phyloP scores from a whole-genome alignment of 2,329 filamentous ascomycete genomes.

The Decorospora gaudefroyi region DNA sequence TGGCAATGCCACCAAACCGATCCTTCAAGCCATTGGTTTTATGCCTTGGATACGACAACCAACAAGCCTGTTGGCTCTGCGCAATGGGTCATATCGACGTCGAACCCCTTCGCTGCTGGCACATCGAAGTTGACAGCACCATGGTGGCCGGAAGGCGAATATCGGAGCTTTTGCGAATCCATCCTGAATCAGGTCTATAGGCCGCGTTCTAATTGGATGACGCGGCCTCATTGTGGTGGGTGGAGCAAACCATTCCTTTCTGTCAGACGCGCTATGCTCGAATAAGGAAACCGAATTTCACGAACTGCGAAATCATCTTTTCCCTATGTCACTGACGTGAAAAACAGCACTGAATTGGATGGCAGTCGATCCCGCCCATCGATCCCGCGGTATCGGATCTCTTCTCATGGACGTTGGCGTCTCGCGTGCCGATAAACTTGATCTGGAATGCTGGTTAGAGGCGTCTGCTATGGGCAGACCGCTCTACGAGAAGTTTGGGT shows the following conservation, averaged over 20 bases:
- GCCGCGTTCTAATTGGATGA: constrained; percentile 42
- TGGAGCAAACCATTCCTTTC: constrained; percentile 15
- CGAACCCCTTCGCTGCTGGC: constrained; percentile 41
- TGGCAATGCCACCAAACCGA: constrained; percentile 36
- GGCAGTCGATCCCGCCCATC: constrained; percentile 43
- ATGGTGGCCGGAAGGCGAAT: constrained; percentile 45
- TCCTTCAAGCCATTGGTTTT: constrained; percentile 42
- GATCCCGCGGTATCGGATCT: constrained; percentile 44
- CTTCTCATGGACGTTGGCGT: constrained; percentile 45
- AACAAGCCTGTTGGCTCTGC: constrained; percentile 34
- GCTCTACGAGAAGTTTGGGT: constrained; percentile 45
- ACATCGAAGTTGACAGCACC: constrained; percentile 33
- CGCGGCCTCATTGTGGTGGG: constrained; percentile 41
- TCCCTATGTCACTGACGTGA: constrained; percentile 15
- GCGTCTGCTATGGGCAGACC: constrained; percentile 44
- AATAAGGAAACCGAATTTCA: neutral
- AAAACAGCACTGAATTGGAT: constrained; percentile 44
- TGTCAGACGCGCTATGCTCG: constrained; percentile 4
- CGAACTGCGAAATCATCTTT: neutral
- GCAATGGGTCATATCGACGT: constrained; percentile 38
- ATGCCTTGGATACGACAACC: constrained; percentile 32
- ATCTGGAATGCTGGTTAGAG: constrained; percentile 48
- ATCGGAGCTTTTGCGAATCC: constrained; percentile 40
- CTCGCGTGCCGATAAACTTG: constrained; percentile 39
- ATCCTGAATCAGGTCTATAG: constrained; percentile 43